These are phyloP conservation scores for Corrigiola litoralis DNA, from an alignment of 179 eudicot species.

Conservation along the genomic window DNA sequence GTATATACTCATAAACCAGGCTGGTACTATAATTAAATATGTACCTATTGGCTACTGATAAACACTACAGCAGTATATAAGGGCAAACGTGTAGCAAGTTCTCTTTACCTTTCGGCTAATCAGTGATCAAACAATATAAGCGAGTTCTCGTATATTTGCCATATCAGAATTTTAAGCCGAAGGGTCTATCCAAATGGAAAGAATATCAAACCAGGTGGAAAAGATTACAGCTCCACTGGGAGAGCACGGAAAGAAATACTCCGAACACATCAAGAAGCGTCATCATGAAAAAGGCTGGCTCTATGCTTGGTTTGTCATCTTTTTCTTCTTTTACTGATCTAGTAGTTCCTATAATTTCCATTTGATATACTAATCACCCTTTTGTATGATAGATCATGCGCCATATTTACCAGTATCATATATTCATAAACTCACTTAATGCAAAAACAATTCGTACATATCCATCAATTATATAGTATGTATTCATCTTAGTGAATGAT, in stretches of 20 bases:
- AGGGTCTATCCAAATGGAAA: neutral
- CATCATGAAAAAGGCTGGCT: constrained; percentile 51
- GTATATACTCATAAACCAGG: neutral
- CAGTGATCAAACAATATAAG: neutral
- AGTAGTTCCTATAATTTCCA: neutral
- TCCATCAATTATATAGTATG: too few relatives aligned
- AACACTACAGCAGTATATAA: constrained; percentile 10
- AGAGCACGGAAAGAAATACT: constrained; percentile 7
- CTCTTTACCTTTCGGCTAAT: constrained; percentile 14
- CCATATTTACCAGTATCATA: neutral
- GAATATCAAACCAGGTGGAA: too few relatives aligned
- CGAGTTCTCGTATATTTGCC: neutral
- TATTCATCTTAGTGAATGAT: too few relatives aligned
- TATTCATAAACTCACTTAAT: too few relatives aligned
- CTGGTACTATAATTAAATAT: neutral
- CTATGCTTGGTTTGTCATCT: constrained; percentile 47
- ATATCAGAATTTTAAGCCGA: neutral
- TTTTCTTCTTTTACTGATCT: neutral
- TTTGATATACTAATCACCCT: neutral
- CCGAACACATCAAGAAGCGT: constrained; percentile 40
- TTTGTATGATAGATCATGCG: neutral
- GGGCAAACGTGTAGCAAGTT: neutral
- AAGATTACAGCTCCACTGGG: too few relatives aligned
- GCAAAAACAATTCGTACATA: too few relatives aligned
- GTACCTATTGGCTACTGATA: neutral